phyloP scores from a whole-genome alignment of 371 early-diverging fungal species.

The Apophysomyces elegans region DNA sequence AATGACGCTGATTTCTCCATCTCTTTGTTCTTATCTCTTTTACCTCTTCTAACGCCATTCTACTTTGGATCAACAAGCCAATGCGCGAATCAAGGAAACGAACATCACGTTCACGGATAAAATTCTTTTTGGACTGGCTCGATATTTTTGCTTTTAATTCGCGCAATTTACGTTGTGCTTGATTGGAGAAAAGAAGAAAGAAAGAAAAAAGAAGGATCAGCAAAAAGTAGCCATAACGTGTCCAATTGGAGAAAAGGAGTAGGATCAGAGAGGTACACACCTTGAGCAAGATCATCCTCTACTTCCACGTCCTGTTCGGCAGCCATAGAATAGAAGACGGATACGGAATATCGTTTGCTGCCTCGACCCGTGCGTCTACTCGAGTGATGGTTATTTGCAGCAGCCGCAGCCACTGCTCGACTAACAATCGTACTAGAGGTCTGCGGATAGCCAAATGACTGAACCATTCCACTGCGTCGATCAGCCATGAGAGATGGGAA shows the following conservation, averaged over 20 bases:
- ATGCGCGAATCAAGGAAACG: conserved; percentile 94
- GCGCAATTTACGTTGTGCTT: conserved; percentile 83
- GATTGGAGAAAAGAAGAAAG: conserved; percentile 10
- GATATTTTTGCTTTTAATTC: conserved; percentile 91
- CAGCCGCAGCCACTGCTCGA: conserved; percentile 52
- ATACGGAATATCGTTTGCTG: conserved; percentile 82
- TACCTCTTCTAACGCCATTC: conserved; percentile 89
- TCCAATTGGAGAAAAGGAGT: background rate
- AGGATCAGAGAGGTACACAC: conserved; percentile 19
- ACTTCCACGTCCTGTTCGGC: conserved; percentile 94
- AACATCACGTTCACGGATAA: conserved; percentile 92
- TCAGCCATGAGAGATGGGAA: conserved; percentile 34
- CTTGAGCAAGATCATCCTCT: conserved; percentile 87
- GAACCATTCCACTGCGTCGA: conserved; percentile 51
- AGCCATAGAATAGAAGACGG: conserved; percentile 91
- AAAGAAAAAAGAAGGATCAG: conserved; percentile 8
- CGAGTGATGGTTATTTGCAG: conserved; percentile 50
- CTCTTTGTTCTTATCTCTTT: conserved; percentile 5
- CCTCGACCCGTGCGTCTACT: conserved; percentile 35
- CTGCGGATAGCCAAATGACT: conserved; percentile 41
- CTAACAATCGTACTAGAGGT: conserved; percentile 39
- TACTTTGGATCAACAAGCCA: conserved; percentile 90
- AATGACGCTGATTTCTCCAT: background rate
- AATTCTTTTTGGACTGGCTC: conserved; percentile 93
- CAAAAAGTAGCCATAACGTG: too few species aligned